A percentile compares a stretch with the other conserved stretches of the same genome.
Evolutionary conservation across 2,329 filamentous ascomycete species (phyloP).

Genomic region (Exophiala calicioides): DNA sequence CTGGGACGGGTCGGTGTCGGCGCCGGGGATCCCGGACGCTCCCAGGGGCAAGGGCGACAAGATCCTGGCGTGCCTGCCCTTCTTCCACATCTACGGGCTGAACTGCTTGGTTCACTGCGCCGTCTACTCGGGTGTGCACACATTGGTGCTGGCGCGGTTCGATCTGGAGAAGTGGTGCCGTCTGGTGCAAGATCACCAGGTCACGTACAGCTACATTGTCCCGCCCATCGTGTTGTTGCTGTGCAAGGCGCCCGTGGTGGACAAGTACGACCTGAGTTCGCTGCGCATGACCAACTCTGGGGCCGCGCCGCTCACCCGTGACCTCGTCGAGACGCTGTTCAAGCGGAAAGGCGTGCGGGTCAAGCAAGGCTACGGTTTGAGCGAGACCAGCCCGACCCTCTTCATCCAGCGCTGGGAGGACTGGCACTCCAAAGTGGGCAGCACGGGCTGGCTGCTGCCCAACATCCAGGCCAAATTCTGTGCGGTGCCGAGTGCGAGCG

Average conservation of each 20-base stretch:
- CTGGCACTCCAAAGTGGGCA: constrained; percentile 75
- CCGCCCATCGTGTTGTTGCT: constrained; percentile 81
- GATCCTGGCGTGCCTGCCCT: constrained; percentile 77
- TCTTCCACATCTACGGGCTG: constrained; percentile 89
- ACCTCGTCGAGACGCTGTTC: constrained; percentile 77
- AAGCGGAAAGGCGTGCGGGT: constrained; percentile 72
- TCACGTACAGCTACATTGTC: constrained; percentile 80
- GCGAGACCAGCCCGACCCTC: constrained; percentile 79
- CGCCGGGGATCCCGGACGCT: constrained; percentile 25
- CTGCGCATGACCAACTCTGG: constrained; percentile 84
- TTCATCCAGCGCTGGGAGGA: constrained; percentile 72
- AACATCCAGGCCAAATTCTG: constrained; percentile 83
- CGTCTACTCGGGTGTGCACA: constrained; percentile 64
- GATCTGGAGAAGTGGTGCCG: constrained; percentile 77
- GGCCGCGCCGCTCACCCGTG: constrained; percentile 78
- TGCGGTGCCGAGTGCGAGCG: constrained; percentile 53
- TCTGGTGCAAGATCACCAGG: constrained; percentile 70
- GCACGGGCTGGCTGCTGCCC: constrained; percentile 73
- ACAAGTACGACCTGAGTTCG: constrained; percentile 76
- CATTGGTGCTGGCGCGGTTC: constrained; percentile 76
- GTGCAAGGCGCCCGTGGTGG: constrained; percentile 74
- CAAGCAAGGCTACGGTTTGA: no score
- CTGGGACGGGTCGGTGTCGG: constrained; percentile 55
- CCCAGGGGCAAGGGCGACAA: constrained; percentile 63
- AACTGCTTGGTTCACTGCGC: constrained; percentile 71